Base-by-base conservation (phyloP, 805 yeast genomes). In the Peterozyma xylosa region DNA sequence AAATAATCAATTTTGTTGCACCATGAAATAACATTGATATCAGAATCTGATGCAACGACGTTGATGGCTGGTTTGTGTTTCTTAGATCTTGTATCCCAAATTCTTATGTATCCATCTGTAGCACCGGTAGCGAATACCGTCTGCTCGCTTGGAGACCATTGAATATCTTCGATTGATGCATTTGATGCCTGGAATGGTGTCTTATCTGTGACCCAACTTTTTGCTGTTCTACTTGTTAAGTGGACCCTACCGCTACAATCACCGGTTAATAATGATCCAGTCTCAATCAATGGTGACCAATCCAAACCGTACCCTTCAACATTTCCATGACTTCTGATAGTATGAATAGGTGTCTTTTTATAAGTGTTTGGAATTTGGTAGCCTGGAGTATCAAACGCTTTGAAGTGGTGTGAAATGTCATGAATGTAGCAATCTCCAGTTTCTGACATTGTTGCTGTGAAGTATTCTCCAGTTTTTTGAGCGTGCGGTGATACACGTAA, bases 251-350 rank as follows among this genome's bases (percentile, higher is more conserved):
- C 99, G 16, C 84, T 68, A 51, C 86, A 70, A 61, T 93, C 99
- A 55, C 99, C 99, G 3, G 95, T 77, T 45, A 93, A 70, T 49
- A 93, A 67, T 1, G 89, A 74, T 17, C 98, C 98, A 3, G 87
- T 77, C 51, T 73, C 74, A 48, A 80, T 76, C 50, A 84, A 67
- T 37, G 97, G 96, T 1, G 96, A 86, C 99, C 99, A 93, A 63
- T 91, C 99, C 38, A 93, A 63, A 13, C 96, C 99, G 57, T 88
- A 93, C 33, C 99, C 98, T 67, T 93, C 99, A n/a, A 86, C 95
- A 52, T 83, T 82, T 18, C 97, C 97, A 60, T 93, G 99, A 50
- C 67, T 73, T 56, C 77, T 77, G 47, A 93, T 71, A 6, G 96
- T 88, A 65, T 89, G 90, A 10, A 80, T 58, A 15, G 98, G 96